These are phyloP conservation scores for Helotiales sp. DNA, from an alignment of 2,329 filamentous ascomycete species.

Conservation along the genomic window DNA sequence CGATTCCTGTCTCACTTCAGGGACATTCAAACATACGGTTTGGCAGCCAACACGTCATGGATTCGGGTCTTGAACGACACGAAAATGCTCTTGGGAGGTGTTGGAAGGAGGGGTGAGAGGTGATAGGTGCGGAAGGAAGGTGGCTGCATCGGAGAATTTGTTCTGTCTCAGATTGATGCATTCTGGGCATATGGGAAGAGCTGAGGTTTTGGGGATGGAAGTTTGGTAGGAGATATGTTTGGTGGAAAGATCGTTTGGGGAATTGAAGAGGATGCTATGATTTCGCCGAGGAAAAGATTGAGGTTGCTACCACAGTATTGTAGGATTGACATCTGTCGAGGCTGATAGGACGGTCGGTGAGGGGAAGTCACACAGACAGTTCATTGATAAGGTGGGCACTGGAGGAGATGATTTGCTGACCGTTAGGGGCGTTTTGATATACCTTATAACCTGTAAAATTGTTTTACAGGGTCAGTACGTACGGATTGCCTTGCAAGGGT, in stretches of 20 bases:
- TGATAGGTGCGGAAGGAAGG: slow-evolving; percentile 1
- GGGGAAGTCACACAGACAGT: background rate
- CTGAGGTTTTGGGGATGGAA: background rate
- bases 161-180: background rate
- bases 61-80: background rate
- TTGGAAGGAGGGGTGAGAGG: background rate
- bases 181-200: background rate
- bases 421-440: too few species aligned
- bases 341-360: background rate
- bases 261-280: background rate
- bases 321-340: background rate
- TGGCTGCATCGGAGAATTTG: slow-evolving; percentile 10
- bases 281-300: background rate
- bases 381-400: too few species aligned
- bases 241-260: background rate
- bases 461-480: too few species aligned
- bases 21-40: background rate
- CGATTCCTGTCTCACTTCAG: background rate
- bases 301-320: too few species aligned
- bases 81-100: background rate
- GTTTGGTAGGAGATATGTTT: background rate
- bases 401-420: too few species aligned
- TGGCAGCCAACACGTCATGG: background rate
- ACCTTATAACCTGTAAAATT: too few species aligned
- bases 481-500: too few species aligned